Conservation (phyloP, 2,329 filamentous ascomycete species). For the Pyricularia grisea region DNA sequence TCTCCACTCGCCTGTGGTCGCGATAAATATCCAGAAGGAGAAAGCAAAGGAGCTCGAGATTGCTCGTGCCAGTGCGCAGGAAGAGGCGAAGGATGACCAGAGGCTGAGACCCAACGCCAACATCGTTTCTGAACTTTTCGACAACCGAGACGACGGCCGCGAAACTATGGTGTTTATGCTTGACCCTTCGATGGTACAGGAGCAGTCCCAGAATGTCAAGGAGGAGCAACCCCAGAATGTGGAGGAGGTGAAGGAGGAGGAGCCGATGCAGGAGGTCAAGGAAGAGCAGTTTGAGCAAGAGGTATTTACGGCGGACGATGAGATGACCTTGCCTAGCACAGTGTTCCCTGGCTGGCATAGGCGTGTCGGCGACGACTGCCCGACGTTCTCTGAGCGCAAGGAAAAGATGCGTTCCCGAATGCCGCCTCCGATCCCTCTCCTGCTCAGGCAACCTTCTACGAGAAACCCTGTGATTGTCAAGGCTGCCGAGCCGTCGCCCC, state of each 20-base stretch:
- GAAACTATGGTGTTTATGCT: constrained; percentile 35
- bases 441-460: constrained; percentile 31
- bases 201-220: neutral
- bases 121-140: neutral
- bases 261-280: neutral
- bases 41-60: constrained; percentile 6
- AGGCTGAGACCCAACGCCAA: neutral
- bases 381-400: constrained; percentile 47
- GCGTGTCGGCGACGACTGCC: constrained; percentile 48
- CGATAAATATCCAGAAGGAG: constrained; percentile 29
- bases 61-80: neutral
- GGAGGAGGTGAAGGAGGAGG: neutral
- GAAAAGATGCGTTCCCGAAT: constrained; percentile 34
- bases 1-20: constrained; percentile 36
- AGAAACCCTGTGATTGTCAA: constrained; percentile 34
- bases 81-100: neutral
- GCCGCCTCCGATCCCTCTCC: constrained; percentile 46
- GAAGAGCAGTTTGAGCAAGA: neutral
- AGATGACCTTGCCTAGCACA: constrained; percentile 10
- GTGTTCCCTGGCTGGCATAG: constrained; percentile 35
- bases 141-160: constrained; percentile 16
- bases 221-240: neutral
- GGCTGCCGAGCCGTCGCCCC: constrained; percentile 38
- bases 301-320: constrained; percentile 14
- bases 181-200: constrained; percentile 18